These are phyloP conservation scores for Prunus campanulata DNA, from an alignment of 306 rosid species.

Conservation along the genomic window DNA sequence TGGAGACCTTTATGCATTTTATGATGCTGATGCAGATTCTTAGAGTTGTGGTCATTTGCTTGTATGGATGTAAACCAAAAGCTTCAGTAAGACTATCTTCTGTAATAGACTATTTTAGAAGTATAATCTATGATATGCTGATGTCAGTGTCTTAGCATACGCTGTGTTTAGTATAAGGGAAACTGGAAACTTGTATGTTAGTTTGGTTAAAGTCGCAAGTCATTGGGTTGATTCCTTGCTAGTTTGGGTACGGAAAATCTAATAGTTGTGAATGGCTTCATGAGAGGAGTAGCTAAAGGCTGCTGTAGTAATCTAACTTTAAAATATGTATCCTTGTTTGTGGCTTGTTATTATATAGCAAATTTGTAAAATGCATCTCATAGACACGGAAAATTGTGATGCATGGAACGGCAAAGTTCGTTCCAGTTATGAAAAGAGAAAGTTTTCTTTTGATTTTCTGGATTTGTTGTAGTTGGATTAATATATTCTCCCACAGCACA, in stretches of 20 bases:
- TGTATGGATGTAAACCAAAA: neutral
- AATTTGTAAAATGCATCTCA: neutral
- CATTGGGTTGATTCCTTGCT: neutral
- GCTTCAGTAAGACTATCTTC: neutral
- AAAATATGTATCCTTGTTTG: neutral
- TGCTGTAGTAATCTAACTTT: neutral
- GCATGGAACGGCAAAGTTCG: neutral
- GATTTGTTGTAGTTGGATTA: neutral
- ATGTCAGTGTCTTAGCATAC: neutral
- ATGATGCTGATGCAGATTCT: neutral
- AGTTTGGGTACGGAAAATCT: neutral
- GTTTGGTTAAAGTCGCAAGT: neutral
- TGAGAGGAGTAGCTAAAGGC: neutral
- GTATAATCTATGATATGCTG: neutral
- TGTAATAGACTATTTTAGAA: neutral
- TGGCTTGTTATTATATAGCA: neutral
- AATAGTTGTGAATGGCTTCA: neutral
- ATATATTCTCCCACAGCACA: neutral
- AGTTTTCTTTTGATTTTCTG: neutral
- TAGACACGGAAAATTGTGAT: neutral
- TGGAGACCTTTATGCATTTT: slow-evolving; percentile 18
- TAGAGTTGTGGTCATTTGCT: neutral
- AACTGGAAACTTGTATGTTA: neutral
- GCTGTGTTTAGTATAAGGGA: neutral
- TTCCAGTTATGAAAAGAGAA: neutral